phyloP scores from a whole-genome alignment of 2,329 filamentous ascomycete species.

The Colletotrichum echinochloae region DNA sequence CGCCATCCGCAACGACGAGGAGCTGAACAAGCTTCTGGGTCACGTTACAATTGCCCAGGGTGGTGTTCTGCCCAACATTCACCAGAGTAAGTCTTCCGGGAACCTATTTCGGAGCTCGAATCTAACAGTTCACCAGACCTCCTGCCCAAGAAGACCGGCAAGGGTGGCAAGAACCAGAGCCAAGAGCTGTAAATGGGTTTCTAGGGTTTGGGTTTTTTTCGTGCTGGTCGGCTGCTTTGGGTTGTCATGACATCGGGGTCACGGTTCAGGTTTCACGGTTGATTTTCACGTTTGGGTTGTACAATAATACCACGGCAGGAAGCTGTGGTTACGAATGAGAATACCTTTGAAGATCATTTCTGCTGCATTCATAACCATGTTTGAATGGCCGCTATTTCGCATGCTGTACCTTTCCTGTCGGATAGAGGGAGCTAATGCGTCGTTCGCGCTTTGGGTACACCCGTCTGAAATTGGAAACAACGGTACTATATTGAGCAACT shows the following conservation, averaged over 20 bases:
- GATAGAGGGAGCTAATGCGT: too few relatives aligned
- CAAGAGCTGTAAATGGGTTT: slow-evolving; percentile 84
- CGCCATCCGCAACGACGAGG: slow-evolving; percentile 99
- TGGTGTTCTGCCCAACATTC: slow-evolving; percentile 97
- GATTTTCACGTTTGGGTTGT: slow-evolving; percentile 72
- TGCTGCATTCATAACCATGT: neutral
- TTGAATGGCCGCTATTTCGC: too few relatives aligned
- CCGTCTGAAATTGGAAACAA: too few relatives aligned
- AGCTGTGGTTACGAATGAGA: slow-evolving; percentile 73
- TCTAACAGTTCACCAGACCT: slow-evolving; percentile 76
- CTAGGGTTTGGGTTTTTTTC: slow-evolving; percentile 68
- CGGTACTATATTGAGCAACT: too few relatives aligned
- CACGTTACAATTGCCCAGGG: slow-evolving; percentile 97
- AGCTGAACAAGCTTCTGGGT: slow-evolving; percentile 98
- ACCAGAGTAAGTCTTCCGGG: slow-evolving; percentile 80
- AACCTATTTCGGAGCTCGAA: neutral
- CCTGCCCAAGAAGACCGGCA: slow-evolving; percentile 98
- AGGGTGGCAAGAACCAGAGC: slow-evolving; percentile 91
- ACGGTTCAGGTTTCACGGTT: slow-evolving; percentile 81
- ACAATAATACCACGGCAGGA: slow-evolving; percentile 75
- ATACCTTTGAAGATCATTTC: slow-evolving; percentile 59
- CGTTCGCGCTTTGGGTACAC: too few relatives aligned
- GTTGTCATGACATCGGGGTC: slow-evolving; percentile 86
- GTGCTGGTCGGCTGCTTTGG: slow-evolving; percentile 71
- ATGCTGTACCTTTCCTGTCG: too few relatives aligned